Evolutionary conservation across 73 alveolate species (phyloP).

Genomic region (Stentor roeselii): DNA sequence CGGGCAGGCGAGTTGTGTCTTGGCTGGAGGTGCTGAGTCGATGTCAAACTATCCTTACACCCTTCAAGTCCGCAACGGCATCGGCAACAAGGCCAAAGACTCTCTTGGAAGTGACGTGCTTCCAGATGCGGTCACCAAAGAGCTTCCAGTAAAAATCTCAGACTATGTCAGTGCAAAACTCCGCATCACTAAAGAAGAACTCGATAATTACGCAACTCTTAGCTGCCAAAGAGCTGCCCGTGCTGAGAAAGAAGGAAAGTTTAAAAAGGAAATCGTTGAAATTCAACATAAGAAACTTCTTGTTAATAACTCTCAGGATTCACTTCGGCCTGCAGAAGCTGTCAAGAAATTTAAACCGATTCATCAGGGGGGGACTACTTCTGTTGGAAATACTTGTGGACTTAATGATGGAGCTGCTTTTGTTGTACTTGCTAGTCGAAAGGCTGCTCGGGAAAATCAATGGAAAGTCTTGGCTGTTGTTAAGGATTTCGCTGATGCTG

Average conservation of each 20-base stretch:
- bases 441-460: constrained; percentile 32
- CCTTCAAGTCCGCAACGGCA: constrained; percentile 19
- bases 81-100: neutral
- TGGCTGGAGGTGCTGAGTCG: constrained; percentile 82
- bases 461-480: constrained; percentile 41
- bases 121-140: constrained; percentile 22
- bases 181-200: constrained; percentile 64
- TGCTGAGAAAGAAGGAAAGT: constrained; percentile 66
- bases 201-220: constrained; percentile 61
- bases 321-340: constrained; percentile 48
- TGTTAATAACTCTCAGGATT: constrained; percentile 19
- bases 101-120: neutral
- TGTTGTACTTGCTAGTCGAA: constrained; percentile 40
- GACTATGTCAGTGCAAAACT: constrained; percentile 56
- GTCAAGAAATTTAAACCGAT: constrained; percentile 32
- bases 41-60: constrained; percentile 83
- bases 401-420: constrained; percentile 65
- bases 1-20: constrained; percentile 62
- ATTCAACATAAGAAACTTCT: neutral
- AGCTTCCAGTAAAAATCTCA: constrained; percentile 58
- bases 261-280: constrained; percentile 69
- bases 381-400: constrained; percentile 64
- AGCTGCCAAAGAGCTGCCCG: constrained; percentile 65
- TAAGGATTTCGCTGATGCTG: constrained; percentile 53
- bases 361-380: constrained; percentile 46